phyloP scores from a whole-genome alignment of 805 yeast species.

The Candida nitratophila region DNA sequence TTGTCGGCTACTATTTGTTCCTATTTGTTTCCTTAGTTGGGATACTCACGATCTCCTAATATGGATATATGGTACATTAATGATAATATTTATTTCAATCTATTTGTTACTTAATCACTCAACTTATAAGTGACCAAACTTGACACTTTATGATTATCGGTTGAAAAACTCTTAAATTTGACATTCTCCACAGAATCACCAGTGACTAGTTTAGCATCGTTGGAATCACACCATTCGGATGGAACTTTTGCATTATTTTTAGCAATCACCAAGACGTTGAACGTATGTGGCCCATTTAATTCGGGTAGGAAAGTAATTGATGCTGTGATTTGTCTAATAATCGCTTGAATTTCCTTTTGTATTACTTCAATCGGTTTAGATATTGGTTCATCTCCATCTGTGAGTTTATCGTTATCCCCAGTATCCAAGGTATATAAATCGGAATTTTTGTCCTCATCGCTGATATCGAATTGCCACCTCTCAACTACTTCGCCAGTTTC shows the following conservation, averaged over 20 bases:
- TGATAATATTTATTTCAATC: too few relatives aligned
- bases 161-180: slow-evolving; percentile 58
- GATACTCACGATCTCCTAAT: too few relatives aligned
- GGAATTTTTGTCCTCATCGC: slow-evolving; percentile 21
- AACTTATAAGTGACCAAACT: slow-evolving; percentile 59
- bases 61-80: too few relatives aligned
- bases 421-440: background rate
- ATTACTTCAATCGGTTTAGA: slow-evolving; percentile 39
- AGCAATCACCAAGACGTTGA: slow-evolving; percentile 79
- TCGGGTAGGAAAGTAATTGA: slow-evolving; percentile 81
- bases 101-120: background rate
- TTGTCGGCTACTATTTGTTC: too few relatives aligned
- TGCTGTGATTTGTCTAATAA: slow-evolving; percentile 83
- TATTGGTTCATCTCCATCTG: too few relatives aligned
- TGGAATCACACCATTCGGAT: slow-evolving; percentile 75
- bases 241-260: slow-evolving; percentile 65
- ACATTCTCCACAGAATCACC: slow-evolving; percentile 56
- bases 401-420: too few relatives aligned
- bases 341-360: slow-evolving; percentile 74
- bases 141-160: slow-evolving; percentile 63
- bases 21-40: too few relatives aligned
- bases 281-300: slow-evolving; percentile 51
- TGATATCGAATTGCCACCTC: slow-evolving; percentile 78
- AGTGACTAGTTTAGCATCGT: slow-evolving; percentile 40
- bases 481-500: slow-evolving; percentile 65